Conservation (phyloP, 2,329 filamentous ascomycete species). For the Arthroderma uncinatum region DNA sequence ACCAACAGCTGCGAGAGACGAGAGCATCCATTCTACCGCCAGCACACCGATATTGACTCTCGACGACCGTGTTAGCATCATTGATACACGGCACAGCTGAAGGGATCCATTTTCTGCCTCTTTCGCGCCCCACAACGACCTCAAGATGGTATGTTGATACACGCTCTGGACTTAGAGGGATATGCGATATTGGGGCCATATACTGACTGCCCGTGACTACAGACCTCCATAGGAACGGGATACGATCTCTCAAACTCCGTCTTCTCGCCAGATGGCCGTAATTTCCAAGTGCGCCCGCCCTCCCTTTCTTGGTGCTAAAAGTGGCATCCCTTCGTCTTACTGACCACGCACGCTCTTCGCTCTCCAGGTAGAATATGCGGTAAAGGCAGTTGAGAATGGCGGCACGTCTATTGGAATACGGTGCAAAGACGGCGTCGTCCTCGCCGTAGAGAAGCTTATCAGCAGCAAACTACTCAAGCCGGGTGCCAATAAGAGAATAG, state of each 20-base stretch:
- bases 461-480: conserved; percentile 91
- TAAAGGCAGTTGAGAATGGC: conserved; percentile 96
- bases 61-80: not conserved
- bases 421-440: conserved; percentile 92
- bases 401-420: conserved; percentile 92
- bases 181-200: not conserved
- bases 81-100: not conserved
- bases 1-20: not conserved
- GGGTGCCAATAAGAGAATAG: conserved; percentile 93
- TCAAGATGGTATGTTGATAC: conserved; percentile 2
- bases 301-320: not conserved
- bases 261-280: conserved; percentile 96
- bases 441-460: conserved; percentile 94
- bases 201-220: conserved; percentile 4
- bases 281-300: conserved; percentile 67
- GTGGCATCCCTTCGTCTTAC: not conserved
- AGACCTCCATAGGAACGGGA: conserved; percentile 99
- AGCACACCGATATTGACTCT: not conserved
- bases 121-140: not conserved
- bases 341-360: not conserved
- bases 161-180: not conserved
- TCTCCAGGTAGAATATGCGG: conserved; percentile 72
- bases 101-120: not conserved
- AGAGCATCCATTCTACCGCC: not conserved
- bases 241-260: conserved; percentile 99